These are phyloP conservation scores for Podaxis carcinomalis DNA, from an alignment of 768 basidiomycete genomes.

Conservation along the genomic window DNA sequence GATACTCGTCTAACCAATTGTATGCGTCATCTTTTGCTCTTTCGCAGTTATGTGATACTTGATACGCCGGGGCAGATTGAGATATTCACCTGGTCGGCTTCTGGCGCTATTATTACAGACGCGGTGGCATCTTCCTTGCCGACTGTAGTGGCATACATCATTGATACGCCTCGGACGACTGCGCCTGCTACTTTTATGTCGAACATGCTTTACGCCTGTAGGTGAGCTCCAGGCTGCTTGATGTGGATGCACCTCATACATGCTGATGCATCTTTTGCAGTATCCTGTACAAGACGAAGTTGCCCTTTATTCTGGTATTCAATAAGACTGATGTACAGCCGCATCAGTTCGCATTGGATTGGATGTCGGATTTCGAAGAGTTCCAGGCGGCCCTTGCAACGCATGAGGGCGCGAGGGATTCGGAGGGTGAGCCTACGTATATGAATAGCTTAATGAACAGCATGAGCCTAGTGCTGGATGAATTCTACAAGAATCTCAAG, in stretches of 20 bases:
- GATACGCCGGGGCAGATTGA: conserved; percentile 99
- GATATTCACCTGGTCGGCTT: conserved; percentile 99
- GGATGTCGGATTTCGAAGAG: conserved; percentile 97
- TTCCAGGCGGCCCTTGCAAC: conserved; percentile 86
- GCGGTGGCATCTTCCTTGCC: conserved; percentile 91
- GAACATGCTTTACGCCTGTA: conserved; percentile 99
- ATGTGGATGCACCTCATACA: neutral
- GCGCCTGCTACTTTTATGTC: conserved; percentile 99
- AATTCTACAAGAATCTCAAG: conserved; percentile 96
- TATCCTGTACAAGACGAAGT: conserved; percentile 95
- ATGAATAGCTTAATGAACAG: conserved; percentile 99
- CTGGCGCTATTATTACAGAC: conserved; percentile 97
- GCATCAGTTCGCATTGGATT: conserved; percentile 90
- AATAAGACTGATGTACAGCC: conserved; percentile 95
- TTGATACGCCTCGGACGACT: conserved; percentile 93
- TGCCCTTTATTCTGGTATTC: conserved; percentile 97
- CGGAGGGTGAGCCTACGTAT: conserved; percentile 91
- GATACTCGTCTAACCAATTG: neutral
- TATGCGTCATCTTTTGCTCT: conserved; percentile 1
- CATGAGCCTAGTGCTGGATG: conserved; percentile 97
- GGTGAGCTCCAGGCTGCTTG: conserved; percentile 38
- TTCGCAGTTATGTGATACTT: conserved; percentile 79
- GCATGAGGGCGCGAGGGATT: conserved; percentile 61
- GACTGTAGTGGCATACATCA: conserved; percentile 93
- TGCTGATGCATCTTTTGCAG: conserved; percentile 33